Conservation (phyloP, 2,329 filamentous ascomycete species). For the Trichoderma afroharzianum region DNA sequence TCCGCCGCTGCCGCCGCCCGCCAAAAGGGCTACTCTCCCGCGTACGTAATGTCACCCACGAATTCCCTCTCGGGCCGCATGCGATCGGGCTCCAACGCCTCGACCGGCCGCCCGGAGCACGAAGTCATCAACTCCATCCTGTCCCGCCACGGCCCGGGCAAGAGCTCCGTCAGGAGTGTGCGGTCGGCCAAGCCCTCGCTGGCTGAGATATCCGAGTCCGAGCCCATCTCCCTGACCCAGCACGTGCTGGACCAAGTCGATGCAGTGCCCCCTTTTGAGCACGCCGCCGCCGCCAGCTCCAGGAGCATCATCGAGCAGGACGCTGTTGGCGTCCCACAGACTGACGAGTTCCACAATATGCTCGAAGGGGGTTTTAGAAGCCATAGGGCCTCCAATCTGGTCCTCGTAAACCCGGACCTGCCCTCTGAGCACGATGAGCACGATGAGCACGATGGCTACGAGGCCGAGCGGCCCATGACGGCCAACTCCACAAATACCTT, state of each 20-base stretch:
- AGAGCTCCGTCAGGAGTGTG: conserved; percentile 50
- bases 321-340: conserved; percentile 29
- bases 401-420: conserved; percentile 16
- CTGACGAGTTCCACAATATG: conserved; percentile 35
- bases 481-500: conserved; percentile 58
- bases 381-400: conserved; percentile 5
- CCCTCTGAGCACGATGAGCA: not conserved
- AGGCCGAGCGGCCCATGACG: conserved; percentile 34
- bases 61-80: conserved; percentile 57
- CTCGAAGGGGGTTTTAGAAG: conserved; percentile 25
- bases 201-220: conserved; percentile 56
- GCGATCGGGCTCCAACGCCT: conserved; percentile 53
- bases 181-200: conserved; percentile 50
- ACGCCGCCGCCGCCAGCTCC: conserved; percentile 23
- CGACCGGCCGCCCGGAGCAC: conserved; percentile 38
- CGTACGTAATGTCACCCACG: conserved; percentile 64
- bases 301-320: conserved; percentile 30
- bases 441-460: conserved; percentile 23
- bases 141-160: conserved; percentile 53
- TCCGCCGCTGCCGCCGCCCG: conserved; percentile 45
- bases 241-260: conserved; percentile 55
- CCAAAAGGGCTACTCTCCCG: not conserved
- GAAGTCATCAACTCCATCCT: conserved; percentile 40
- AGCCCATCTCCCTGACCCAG: conserved; percentile 48
- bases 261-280: conserved; percentile 34